Conservation (phyloP, 2,329 filamentous ascomycete genomes). For the Botrytis paeoniae region DNA sequence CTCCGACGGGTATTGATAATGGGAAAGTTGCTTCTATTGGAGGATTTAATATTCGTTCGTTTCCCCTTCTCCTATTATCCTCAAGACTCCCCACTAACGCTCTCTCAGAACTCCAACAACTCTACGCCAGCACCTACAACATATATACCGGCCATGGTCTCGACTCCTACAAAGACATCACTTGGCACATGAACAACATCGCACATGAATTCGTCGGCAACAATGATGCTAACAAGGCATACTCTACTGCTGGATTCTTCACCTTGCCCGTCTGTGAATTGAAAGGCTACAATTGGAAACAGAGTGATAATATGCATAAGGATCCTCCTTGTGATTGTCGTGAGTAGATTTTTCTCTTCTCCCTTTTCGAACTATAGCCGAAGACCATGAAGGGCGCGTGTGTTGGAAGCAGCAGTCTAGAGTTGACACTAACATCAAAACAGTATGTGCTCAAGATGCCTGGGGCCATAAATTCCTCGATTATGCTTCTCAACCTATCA, state of each 20-base stretch:
- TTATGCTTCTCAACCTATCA: not conserved
- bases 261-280: not conserved
- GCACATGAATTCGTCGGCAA: not conserved
- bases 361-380: fast-evolving
- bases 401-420: not conserved
- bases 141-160: not conserved
- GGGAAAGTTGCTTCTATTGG: not conserved
- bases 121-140: not conserved
- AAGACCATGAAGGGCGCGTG: not conserved
- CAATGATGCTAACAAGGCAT: not conserved
- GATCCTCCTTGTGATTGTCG: not conserved
- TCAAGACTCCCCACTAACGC: fast-evolving
- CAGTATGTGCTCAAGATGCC: not conserved
- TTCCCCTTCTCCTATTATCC: not conserved
- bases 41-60: not conserved
- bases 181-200: not conserved
- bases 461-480: not conserved
- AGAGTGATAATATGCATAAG: not conserved
- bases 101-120: not conserved
- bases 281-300: not conserved
- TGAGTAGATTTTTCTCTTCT: not conserved
- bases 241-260: not conserved
- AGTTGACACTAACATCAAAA: not conserved
- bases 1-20: not conserved
- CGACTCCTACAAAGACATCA: not conserved